Percentiles rank a stretch among this genome's conserved stretches.
These are phyloP conservation scores for Mucor plumbeus DNA, from an alignment of 371 early-diverging fungal genomes.

Conservation along the genomic window DNA sequence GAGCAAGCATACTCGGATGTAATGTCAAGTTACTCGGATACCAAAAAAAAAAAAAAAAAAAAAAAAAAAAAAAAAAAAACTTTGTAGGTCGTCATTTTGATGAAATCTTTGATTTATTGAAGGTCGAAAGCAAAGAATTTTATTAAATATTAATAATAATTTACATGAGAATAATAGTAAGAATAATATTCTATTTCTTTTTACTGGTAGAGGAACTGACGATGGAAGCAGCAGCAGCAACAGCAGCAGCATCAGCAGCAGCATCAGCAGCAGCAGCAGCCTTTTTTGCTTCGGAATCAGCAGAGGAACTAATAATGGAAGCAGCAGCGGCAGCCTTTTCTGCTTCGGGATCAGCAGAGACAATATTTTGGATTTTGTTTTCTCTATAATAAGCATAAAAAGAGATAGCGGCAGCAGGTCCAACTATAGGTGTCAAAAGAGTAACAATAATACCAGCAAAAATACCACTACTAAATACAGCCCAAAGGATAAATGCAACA, in stretches of 20 bases:
- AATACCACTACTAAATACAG: constrained; percentile 20
- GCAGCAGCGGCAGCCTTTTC: background rate
- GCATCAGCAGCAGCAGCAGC: background rate
- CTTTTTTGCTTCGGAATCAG: background rate
- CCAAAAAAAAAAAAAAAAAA: too few species aligned
- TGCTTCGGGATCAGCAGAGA: background rate
- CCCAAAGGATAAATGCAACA: constrained; percentile 22
- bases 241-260: too few species aligned
- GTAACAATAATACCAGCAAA: constrained; percentile 4
- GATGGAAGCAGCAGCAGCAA: background rate
- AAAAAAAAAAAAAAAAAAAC: too few species aligned
- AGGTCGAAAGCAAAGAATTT: background rate
- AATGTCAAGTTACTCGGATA: too few species aligned
- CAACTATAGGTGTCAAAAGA: constrained; percentile 15
- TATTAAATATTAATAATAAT: background rate
- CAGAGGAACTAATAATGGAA: background rate
- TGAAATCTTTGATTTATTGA: too few species aligned
- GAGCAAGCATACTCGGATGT: too few species aligned
- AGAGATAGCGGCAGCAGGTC: constrained; percentile 27
- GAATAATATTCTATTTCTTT: background rate
- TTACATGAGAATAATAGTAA: background rate
- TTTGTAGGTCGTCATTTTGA: too few species aligned
- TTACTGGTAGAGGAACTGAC: background rate
- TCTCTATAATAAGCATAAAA: constrained; percentile 34
- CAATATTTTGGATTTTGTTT: constrained; percentile 6